Evolutionary conservation across 1,139 yeast species (phyloP).

Genomic region (Komagataea norvegica): DNA sequence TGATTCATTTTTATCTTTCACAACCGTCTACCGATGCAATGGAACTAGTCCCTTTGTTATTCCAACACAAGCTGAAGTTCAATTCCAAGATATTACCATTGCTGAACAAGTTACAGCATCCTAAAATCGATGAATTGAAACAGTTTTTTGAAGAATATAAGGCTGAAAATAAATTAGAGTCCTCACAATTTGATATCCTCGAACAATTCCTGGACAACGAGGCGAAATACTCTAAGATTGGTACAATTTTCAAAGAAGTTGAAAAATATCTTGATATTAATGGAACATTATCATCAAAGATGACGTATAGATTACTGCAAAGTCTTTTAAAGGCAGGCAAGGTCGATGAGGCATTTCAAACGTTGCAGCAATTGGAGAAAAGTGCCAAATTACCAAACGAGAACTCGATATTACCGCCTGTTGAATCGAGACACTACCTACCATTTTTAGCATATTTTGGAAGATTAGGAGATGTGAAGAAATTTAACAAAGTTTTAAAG

Average conservation of each 20-base stretch:
- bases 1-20: constrained; percentile 18
- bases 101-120: constrained; percentile 6
- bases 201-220: constrained; percentile 12
- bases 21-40: constrained; percentile 11
- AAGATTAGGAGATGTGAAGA: constrained; percentile 4
- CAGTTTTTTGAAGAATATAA: constrained; percentile 14
- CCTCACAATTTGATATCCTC: constrained; percentile 16
- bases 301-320: constrained; percentile 13
- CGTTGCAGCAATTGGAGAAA: constrained; percentile 16
- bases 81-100: constrained; percentile 17
- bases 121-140: neutral
- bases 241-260: constrained; percentile 9
- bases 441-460: constrained; percentile 20
- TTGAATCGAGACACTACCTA: constrained; percentile 20
- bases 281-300: constrained; percentile 12
- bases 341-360: constrained; percentile 13
- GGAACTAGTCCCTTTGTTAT: constrained; percentile 14
- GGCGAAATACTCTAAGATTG: constrained; percentile 10
- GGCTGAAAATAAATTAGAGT: constrained; percentile 8
- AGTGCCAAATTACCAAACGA: constrained; percentile 5
- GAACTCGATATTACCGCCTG: constrained; percentile 18
- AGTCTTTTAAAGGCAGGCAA: constrained; percentile 13
- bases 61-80: constrained; percentile 17
- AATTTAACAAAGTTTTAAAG: constrained; percentile 9
- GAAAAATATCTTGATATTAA: constrained; percentile 9